Evolutionary conservation across 352 stramenopile genomes (phyloP).

Genomic region (Globisporangium lucens): DNA sequence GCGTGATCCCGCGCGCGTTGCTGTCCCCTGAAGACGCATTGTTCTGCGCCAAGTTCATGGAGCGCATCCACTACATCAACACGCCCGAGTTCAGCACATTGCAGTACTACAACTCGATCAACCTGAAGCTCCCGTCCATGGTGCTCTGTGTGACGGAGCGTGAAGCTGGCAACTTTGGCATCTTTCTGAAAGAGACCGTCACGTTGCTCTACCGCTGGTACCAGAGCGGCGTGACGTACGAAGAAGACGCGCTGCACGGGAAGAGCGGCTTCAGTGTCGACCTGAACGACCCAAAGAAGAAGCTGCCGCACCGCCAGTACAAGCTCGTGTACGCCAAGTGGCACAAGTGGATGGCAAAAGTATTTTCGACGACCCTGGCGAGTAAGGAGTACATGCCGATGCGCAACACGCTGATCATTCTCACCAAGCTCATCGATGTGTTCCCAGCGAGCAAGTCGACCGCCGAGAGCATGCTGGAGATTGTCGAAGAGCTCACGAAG

Average conservation of each 20-base stretch:
- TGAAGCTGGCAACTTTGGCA: constrained; percentile 82
- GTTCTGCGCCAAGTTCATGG: constrained; percentile 85
- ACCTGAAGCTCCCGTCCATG: constrained; percentile 70
- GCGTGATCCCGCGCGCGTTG: constrained; percentile 70
- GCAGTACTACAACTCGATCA: constrained; percentile 82
- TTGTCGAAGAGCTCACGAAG: constrained; percentile 67
- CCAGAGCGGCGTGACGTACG: constrained; percentile 71
- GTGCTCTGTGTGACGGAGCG: constrained; percentile 82
- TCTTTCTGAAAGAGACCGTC: constrained; percentile 84
- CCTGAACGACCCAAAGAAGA: constrained; percentile 55
- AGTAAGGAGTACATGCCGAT: constrained; percentile 83
- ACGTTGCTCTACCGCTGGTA: constrained; percentile 72
- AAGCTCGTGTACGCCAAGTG: constrained; percentile 73
- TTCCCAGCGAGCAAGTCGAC: constrained; percentile 65
- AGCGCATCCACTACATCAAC: constrained; percentile 69
- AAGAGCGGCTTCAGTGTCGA: constrained; percentile 76
- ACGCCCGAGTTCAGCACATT: constrained; percentile 71
- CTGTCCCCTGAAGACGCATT: constrained; percentile 83
- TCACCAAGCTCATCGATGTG: constrained; percentile 89
- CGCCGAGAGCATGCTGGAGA: constrained; percentile 56
- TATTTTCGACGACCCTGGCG: constrained; percentile 60
- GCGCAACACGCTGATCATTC: constrained; percentile 78
- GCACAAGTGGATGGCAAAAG: constrained; percentile 63
- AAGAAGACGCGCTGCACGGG: constrained; percentile 70
- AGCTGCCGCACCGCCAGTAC: constrained; percentile 68